Base-by-base conservation (phyloP, 2,329 filamentous ascomycete genomes). In the Curvularia spicifera region DNA sequence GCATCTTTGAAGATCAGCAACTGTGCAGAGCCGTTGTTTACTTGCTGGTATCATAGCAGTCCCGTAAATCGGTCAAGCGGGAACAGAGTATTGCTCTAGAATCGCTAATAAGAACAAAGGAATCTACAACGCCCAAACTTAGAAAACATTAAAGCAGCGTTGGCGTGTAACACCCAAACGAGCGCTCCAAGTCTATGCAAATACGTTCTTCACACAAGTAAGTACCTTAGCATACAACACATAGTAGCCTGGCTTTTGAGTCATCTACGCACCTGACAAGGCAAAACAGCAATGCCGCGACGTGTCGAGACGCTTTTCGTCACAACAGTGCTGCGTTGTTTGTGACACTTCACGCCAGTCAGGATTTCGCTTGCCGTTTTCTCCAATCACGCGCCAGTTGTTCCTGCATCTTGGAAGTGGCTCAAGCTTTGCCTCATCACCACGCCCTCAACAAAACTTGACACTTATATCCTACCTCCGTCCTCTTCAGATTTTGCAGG, bases 331-430 rank as follows among this genome's bases (percentile, higher is more conserved):
- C 44, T 57, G 51, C 45, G 51, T 54, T 53, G 45, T 57, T 44
- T 44, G 55, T 54, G 55, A 57, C 44, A 54, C 55, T 57, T 57
- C 55, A 57, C 55, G 29, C 47, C 53, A 28, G 48, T 44, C 53
- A 52, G 31, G 28, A 26, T 42, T 47, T 49, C 37, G 55, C 55
- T 49, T 48, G 28, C 22, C 37, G 52, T 24, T 26, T 31, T n/a
- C 31, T 43, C 55, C 55, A 57, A 57, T 57, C 51, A 57, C 39
- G 31, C 18, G 45, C 15, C 37, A 31, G 3, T 26, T 31, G 55
- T 48, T 42, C 55, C 55, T 54, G 55, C 45, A 18, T 57, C 51
- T 53, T 53, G 51, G 39, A 42, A 40, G 44, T 40, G 45, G 55
- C 55, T 54, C 42, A 53, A 37, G 31, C 48, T 52, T 51, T 39